A percentile compares a stretch with the other conserved stretches of the same genome.
These are phyloP conservation scores for Laguncularia racemosa DNA, from an alignment of 345 rosid genomes.

Conservation along the genomic window DNA sequence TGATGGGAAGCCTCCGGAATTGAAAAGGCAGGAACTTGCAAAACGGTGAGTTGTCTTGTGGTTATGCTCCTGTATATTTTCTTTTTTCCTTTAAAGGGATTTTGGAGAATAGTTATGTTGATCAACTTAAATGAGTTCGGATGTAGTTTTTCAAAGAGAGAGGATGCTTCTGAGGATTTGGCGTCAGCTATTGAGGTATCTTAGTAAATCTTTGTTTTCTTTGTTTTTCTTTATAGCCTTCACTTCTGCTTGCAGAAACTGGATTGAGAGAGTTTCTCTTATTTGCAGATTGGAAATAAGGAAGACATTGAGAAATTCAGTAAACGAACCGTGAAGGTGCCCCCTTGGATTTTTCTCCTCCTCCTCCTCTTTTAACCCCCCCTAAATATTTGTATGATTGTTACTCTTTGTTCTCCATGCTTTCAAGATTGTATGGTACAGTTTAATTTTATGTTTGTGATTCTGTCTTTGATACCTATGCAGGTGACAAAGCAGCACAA, in stretches of 20 bases:
- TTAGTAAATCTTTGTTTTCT: background rate
- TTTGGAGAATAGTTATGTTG: background rate
- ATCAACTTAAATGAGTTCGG: background rate
- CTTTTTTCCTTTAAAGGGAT: background rate
- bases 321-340: constrained; percentile 85
- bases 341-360: background rate
- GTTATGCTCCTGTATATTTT: background rate
- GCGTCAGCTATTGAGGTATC: constrained; percentile 60
- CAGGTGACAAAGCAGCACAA: constrained; percentile 89
- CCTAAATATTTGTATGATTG: background rate
- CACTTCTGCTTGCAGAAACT: background rate
- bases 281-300: constrained; percentile 57
- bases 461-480: constrained; percentile 4
- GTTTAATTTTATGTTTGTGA: background rate
- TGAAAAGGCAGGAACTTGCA: constrained; percentile 80
- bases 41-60: constrained; percentile 49
- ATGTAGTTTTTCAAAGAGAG: constrained; percentile 71
- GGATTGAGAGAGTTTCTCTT: background rate
- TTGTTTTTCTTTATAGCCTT: background rate
- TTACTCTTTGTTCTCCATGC: constrained; percentile 2
- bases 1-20: constrained; percentile 83
- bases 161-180: constrained; percentile 67
- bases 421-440: background rate
- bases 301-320: constrained; percentile 94
- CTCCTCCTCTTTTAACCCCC: background rate